Conservation (phyloP, 495 filamentous ascomycete genomes). For the Cercophora samala region DNA sequence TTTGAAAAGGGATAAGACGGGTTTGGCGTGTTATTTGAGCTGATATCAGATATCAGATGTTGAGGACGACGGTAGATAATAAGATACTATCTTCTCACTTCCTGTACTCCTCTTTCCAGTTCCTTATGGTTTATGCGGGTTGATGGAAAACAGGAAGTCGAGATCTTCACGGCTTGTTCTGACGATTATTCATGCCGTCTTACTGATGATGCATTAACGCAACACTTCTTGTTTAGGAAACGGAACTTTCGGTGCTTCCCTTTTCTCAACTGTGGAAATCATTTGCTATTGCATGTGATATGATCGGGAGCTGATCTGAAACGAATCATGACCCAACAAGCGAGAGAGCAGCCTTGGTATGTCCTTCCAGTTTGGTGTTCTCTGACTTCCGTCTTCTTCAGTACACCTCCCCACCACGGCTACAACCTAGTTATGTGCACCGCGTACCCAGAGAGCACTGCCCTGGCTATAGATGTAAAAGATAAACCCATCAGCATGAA, state of each 20-base stretch:
- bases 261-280: neutral
- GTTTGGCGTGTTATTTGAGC: neutral
- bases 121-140: neutral
- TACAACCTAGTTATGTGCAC: neutral
- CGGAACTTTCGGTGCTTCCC: neutral
- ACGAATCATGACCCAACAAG: neutral
- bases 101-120: neutral
- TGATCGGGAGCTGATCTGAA: neutral
- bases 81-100: neutral
- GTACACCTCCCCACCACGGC: too few relatives aligned
- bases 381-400: neutral
- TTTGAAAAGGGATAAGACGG: neutral
- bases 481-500: neutral
- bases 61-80: neutral
- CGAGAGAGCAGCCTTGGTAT: neutral
- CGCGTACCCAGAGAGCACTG: neutral
- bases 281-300: neutral
- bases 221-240: neutral
- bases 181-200: neutral
- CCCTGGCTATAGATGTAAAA: neutral
- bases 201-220: neutral
- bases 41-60: neutral
- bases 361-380: neutral
- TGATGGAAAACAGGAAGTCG: neutral
- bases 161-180: neutral